Evolutionary conservation across 305 asterid species (phyloP).

Genomic region (Fraxinus greggii): DNA sequence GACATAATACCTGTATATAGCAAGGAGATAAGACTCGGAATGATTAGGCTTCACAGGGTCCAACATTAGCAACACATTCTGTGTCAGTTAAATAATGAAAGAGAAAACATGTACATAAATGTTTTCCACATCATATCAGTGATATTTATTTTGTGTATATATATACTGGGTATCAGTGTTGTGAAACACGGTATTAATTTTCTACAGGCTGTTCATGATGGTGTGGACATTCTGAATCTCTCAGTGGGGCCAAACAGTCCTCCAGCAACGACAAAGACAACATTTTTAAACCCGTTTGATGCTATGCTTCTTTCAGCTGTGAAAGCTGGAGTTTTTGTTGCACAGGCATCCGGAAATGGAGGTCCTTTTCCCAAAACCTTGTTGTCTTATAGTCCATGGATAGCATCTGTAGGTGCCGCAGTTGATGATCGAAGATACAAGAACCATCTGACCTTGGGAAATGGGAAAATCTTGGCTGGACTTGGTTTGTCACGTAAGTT

Average conservation of each 20-base stretch:
- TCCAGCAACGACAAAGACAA: conserved; percentile 88
- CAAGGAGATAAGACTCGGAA: not conserved
- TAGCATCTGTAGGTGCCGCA: conserved; percentile 94
- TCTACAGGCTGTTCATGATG: conserved; percentile 93
- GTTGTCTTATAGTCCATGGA: conserved; percentile 98
- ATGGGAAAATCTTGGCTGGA: conserved; percentile 84
- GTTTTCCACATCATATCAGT: not conserved
- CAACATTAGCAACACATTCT: not conserved
- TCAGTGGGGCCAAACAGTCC: conserved; percentile 99
- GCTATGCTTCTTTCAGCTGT: conserved; percentile 93
- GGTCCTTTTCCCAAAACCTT: conserved; percentile 94
- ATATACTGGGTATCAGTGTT: not conserved
- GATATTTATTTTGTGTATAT: not conserved
- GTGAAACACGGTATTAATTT: conserved; percentile 3
- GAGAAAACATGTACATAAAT: not conserved
- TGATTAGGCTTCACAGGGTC: not conserved
- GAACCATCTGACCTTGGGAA: conserved; percentile 88
- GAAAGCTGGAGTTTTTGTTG: conserved; percentile 96
- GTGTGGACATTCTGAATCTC: conserved; percentile 93
- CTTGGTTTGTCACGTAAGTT: conserved; percentile 93
- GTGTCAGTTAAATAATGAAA: not conserved
- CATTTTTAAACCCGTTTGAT: conserved; percentile 93
- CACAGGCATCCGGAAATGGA: conserved; percentile 98
- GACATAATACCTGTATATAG: not conserved
- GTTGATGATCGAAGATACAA: conserved; percentile 97